A percentile compares a stretch with the other conserved stretches of the same genome.
Conservation (phyloP, 306 rosid genomes). For the Lithocarpus polystachyus region DNA sequence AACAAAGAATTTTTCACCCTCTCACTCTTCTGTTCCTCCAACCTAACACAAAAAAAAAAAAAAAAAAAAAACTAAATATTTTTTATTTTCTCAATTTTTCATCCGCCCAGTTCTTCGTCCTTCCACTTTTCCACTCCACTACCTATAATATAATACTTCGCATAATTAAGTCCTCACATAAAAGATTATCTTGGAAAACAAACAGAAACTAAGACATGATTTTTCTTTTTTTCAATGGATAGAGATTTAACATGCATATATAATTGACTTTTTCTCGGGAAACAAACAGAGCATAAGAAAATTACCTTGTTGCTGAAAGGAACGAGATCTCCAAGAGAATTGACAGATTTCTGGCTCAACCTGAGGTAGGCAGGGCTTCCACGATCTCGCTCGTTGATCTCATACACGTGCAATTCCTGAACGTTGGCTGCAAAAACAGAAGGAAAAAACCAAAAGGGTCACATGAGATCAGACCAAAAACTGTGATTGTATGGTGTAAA, state of each 20-base stretch:
- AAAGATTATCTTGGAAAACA: background rate
- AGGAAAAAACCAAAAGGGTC: conserved; percentile 24
- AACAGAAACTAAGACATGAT: background rate
- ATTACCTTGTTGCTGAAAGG: conserved; percentile 66
- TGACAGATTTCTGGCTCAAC: conserved; percentile 56
- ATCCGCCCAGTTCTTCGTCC: too few relatives aligned
- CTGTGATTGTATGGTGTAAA: background rate
- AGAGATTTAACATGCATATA: too few relatives aligned
- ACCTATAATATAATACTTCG: background rate
- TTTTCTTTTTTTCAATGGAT: background rate
- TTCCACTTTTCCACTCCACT: too few relatives aligned
- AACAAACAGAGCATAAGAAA: background rate
- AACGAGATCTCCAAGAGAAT: conserved; percentile 68
- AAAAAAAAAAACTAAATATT: too few relatives aligned
- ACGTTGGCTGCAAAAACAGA: conserved; percentile 44
- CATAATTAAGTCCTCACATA: background rate
- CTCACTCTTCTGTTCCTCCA: too few relatives aligned
- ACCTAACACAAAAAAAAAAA: too few relatives aligned
- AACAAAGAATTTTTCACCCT: too few relatives aligned
- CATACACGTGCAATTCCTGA: conserved; percentile 60
- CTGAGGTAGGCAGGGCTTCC: conserved; percentile 66
- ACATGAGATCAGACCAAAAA: conserved; percentile 2
- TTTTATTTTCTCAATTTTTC: too few relatives aligned
- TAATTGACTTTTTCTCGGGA: too few relatives aligned
- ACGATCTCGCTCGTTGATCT: conserved; percentile 68